Base-by-base conservation (phyloP, 2,329 filamentous ascomycete species). In the Fusarium sp. region DNA sequence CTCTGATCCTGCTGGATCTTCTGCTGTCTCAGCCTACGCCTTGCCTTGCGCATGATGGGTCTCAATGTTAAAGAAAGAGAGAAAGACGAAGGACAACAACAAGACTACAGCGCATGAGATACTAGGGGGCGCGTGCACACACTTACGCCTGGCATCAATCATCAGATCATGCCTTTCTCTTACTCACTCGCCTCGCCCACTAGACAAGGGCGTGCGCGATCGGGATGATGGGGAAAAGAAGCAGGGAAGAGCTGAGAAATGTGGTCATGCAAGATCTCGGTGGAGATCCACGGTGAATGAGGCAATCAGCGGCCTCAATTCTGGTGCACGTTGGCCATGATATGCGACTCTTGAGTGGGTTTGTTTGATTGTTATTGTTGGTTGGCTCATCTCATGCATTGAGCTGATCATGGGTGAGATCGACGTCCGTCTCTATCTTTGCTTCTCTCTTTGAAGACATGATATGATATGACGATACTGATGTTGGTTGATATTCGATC, bases 131-230 rank as follows among this genome's bases (percentile, higher is more conserved):
- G 42, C 27, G 42, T 27, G 42, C 42, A 4, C 14, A 8, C 25
- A 4, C 20, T 25, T 8, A 38, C 11, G 16, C n/a, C 46, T 18
- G 11, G 49, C 16, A 66, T 58, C 46, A 38, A 38, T 33, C 38
- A 38, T 66, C 67, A 69, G 49, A 27, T 66, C 64, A 56, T 34
- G 38, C 23, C 31, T 40, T 50, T 18, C 36, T 25, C 57, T 51
- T 50, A 51, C 50, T 46, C 4, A 25, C 42, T 14, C 16, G 27
- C 61, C 50, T 46, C 8, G 25, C 50, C 16, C 16, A 33, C 61
- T 34, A 13, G 34, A 27, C 27, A 50, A 18, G 64, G 49, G 50
- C 42, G 27, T 62, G 63, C 62, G 50, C 27, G 29, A 56, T 56
- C 16, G 33, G 40, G 25, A 33, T n/a, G 50, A 25, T 42, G 38